A percentile compares a stretch with the other conserved stretches of the same genome.
Evolutionary conservation across 768 basidiomycete species (phyloP).

Genomic region (Galerina sulciceps): DNA sequence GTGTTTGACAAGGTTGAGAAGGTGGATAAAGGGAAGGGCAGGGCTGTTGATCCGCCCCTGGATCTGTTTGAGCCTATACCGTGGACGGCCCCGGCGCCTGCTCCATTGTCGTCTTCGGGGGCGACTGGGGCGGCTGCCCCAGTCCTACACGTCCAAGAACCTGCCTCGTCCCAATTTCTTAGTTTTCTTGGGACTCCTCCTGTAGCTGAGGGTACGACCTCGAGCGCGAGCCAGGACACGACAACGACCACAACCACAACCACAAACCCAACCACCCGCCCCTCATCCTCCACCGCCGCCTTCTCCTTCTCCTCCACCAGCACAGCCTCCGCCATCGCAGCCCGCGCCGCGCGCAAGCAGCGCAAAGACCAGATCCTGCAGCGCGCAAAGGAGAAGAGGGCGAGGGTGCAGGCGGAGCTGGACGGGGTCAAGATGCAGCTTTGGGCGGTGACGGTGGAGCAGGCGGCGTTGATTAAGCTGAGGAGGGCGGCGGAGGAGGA

Average conservation of each 20-base stretch:
- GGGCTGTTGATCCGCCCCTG: slow-evolving; percentile 10
- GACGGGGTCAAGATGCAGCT: slow-evolving; percentile 65
- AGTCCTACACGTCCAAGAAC: no score
- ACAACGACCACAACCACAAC: not conserved
- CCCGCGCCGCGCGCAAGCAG: slow-evolving; percentile 16
- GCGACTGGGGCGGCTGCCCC: no score
- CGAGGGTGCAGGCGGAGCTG: slow-evolving; percentile 56
- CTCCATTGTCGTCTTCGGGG: not conserved
- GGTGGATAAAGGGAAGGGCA: slow-evolving; percentile 30
- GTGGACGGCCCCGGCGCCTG: not conserved
- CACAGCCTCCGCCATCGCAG: not conserved
- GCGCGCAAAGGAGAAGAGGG: slow-evolving; percentile 57
- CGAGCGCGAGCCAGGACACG: not conserved
- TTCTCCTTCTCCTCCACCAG: not conserved
- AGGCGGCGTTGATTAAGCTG: slow-evolving; percentile 61
- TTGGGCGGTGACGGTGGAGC: slow-evolving; percentile 77
- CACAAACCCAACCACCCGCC: not conserved
- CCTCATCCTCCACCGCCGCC: not conserved
- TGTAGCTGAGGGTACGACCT: no score
- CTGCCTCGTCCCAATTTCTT: no score
- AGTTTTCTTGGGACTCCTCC: no score
- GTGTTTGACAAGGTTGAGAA: not conserved
- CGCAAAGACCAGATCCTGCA: slow-evolving; percentile 43
- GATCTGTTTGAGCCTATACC: not conserved
- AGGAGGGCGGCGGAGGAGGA: slow-evolving; percentile 25